phyloP scores from a whole-genome alignment of 2,329 filamentous ascomycete genomes.

The Stagonosporopsis rhizophila region DNA sequence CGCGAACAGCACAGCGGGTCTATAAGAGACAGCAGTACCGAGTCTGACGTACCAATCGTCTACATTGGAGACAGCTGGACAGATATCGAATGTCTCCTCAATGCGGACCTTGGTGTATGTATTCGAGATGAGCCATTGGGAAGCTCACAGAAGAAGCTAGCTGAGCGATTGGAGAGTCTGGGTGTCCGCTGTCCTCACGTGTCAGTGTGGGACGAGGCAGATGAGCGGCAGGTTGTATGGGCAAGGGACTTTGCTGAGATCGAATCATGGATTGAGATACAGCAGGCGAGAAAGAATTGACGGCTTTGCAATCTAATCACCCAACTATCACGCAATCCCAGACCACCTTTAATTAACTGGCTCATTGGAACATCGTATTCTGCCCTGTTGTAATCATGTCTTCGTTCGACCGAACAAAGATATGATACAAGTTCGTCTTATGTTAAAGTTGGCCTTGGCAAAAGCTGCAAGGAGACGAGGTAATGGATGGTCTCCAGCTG shows the following conservation, averaged over 20 bases:
- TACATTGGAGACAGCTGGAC: slow-evolving; percentile 59
- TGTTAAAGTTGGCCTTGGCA: too few species aligned
- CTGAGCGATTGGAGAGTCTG: slow-evolving; percentile 43
- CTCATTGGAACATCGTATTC: too few species aligned
- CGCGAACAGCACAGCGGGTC: slow-evolving; percentile 1
- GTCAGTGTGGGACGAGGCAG: slow-evolving; percentile 17
- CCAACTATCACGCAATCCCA: too few species aligned
- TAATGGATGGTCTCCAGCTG: too few species aligned
- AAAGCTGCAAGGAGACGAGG: too few species aligned
- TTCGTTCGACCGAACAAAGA: too few species aligned
- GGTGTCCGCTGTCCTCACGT: slow-evolving; percentile 35
- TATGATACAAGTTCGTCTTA: too few species aligned
- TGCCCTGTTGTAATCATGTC: too few species aligned
- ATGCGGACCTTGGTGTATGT: slow-evolving; percentile 57
- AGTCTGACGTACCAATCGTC: slow-evolving; percentile 32
- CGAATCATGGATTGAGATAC: background rate
- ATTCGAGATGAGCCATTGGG: slow-evolving; percentile 50
- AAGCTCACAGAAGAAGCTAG: slow-evolving; percentile 45
- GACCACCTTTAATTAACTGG: too few species aligned
- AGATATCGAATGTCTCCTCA: slow-evolving; percentile 55
- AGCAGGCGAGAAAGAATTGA: background rate
- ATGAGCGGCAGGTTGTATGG: slow-evolving; percentile 35
- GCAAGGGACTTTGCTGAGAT: slow-evolving; percentile 38
- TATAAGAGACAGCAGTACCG: background rate
- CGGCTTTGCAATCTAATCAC: background rate